Evolutionary conservation across 2,329 filamentous ascomycete genomes (phyloP).

Genomic region (Xylaria sp.): DNA sequence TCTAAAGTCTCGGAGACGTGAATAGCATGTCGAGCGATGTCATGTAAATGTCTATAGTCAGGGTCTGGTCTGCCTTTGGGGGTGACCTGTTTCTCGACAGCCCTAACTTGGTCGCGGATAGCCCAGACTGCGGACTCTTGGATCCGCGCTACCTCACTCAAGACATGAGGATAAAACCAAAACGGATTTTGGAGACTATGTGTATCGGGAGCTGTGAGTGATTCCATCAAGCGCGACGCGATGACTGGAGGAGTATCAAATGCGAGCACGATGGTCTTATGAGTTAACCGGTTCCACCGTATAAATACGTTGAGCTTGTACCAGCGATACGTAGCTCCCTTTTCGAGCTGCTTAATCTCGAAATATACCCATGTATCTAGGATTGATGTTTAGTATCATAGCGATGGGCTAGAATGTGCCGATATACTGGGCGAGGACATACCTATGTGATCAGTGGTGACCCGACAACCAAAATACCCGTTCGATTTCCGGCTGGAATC

Average conservation of each 20-base stretch:
- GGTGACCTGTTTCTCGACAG: conserved; percentile 44
- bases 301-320: conserved; percentile 50
- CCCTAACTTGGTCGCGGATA: conserved; percentile 50
- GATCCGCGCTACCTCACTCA: conserved; percentile 47
- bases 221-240: conserved; percentile 12
- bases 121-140: conserved; percentile 54
- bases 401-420: too few relatives aligned
- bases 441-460: conserved; percentile 29
- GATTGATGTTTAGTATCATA: neutral
- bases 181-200: conserved; percentile 46
- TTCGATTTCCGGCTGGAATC: conserved; percentile 49
- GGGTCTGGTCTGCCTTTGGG: conserved; percentile 43
- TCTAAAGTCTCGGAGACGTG: conserved; percentile 57
- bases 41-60: conserved; percentile 52
- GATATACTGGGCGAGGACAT: conserved; percentile 38
- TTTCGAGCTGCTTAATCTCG: conserved; percentile 45
- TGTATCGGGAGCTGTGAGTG: conserved; percentile 8
- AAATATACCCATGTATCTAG: conserved; percentile 50
- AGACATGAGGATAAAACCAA: conserved; percentile 50
- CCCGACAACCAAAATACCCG: conserved; percentile 53
- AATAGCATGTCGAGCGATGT: conserved; percentile 56
- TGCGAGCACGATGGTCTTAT: conserved; percentile 46
- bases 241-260: conserved; percentile 44
- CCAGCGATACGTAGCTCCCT: conserved; percentile 47
- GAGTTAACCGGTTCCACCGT: conserved; percentile 38